phyloP scores from a whole-genome alignment of 2,329 filamentous ascomycete species.

The Lecanoromycetidae sp. region DNA sequence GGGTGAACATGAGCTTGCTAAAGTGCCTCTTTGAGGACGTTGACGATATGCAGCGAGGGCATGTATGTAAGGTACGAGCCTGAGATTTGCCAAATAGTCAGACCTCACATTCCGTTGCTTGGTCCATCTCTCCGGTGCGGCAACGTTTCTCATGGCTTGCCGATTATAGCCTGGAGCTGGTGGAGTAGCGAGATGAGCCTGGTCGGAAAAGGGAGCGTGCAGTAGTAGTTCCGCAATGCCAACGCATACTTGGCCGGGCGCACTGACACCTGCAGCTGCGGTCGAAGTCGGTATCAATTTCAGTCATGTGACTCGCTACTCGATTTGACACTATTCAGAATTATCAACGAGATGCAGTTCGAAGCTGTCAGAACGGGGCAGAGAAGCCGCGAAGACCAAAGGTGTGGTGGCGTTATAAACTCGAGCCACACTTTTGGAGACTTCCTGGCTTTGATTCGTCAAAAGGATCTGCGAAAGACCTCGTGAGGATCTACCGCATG shows the following conservation, averaged over 20 bases:
- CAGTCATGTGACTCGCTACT: slow-evolving; percentile 6
- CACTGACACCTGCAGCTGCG: slow-evolving; percentile 2
- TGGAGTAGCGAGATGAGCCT: too few species aligned
- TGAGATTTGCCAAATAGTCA: too few species aligned
- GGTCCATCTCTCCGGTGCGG: too few species aligned
- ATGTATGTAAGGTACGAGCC: too few species aligned
- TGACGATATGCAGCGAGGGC: too few species aligned
- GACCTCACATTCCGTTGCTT: too few species aligned
- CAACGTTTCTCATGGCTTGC: too few species aligned
- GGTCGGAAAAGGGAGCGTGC: slow-evolving; percentile 4
- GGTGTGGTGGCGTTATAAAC: slow-evolving; percentile 1
- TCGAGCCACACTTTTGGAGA: slow-evolving; percentile 1
- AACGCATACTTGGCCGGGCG: slow-evolving; percentile 7
- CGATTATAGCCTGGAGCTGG: too few species aligned
- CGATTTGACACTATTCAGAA: background rate
- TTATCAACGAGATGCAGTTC: background rate
- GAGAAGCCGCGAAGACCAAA: background rate
- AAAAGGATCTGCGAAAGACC: background rate
- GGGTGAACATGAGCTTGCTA: too few species aligned
- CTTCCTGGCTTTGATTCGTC: slow-evolving; percentile 1
- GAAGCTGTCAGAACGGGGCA: background rate
- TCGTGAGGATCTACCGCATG: slow-evolving; percentile 6
- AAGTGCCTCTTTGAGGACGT: too few species aligned
- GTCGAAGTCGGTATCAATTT: slow-evolving; percentile 1
- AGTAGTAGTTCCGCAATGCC: slow-evolving; percentile 9